phyloP scores from a whole-genome alignment of 192 early-diverging fungal species.

The Phlyctochytrium arcticum region DNA sequence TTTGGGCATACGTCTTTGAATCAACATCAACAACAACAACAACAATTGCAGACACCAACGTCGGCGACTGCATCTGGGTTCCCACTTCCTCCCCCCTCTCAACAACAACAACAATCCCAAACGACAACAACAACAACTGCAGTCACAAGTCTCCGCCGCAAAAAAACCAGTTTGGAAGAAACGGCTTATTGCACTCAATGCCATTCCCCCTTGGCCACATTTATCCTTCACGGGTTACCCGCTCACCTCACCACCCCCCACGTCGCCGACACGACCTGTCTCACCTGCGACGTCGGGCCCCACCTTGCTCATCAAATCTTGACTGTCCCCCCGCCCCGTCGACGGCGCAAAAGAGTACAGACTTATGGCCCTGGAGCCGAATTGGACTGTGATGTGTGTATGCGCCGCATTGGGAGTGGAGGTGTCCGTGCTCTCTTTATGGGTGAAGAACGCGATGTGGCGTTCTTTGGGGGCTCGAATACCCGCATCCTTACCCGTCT shows the following conservation, averaged over 20 bases:
- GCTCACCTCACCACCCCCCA: neutral
- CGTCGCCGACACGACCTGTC: neutral
- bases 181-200: neutral
- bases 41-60: neutral
- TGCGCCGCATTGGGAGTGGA: constrained; percentile 12
- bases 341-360: neutral
- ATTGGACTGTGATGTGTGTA: constrained; percentile 27
- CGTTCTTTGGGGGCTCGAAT: too few species aligned
- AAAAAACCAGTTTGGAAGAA: constrained; percentile 12
- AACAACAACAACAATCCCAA: neutral
- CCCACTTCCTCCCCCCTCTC: neutral
- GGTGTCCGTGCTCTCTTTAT: constrained; percentile 3
- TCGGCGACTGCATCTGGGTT: neutral
- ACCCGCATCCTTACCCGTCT: neutral
- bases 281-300: constrained; percentile 7
- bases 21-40: neutral
- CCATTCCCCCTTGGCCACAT: neutral
- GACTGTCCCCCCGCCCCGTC: neutral
- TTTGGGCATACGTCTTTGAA: too few species aligned
- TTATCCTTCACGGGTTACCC: constrained; percentile 9
- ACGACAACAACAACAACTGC: neutral
- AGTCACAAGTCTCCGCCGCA: neutral
- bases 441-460: too few species aligned
- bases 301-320: neutral
- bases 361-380: constrained; percentile 4